These are phyloP conservation scores for Hordeum vulgare DNA, from an alignment of 176 grass and related monocot species.

Conservation along the genomic window MorexV3_pseudomolecules_assembly NC_058519.1:92544577-92545076, in stretches of 20 bases:
- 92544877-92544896: neutral
- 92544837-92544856: neutral
- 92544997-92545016: constrained; percentile 57
- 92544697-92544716: neutral
- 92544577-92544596: neutral
- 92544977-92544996: constrained; percentile 31
- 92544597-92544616: neutral
- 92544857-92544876: constrained; percentile 25
- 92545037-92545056: constrained; percentile 6
- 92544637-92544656: neutral
- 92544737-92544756: constrained; percentile 4
- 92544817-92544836: constrained; percentile 14
- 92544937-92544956: constrained; percentile 14
- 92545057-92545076: neutral
- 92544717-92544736: neutral
- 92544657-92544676: neutral
- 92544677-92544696: constrained; percentile 16
- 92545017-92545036: constrained; percentile 1
- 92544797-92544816: constrained; percentile 2
- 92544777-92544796: constrained; percentile 23
- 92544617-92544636: neutral
- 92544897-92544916: constrained; percentile 7
- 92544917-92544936: constrained; percentile 29
- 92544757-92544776: constrained; percentile 45
- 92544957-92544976: constrained; percentile 27